Percentiles rank a stretch among this genome's conserved stretches.
Evolutionary conservation across 2,329 filamentous ascomycete genomes (phyloP).

Genomic region (Talaromyces amestolkiae): DNA sequence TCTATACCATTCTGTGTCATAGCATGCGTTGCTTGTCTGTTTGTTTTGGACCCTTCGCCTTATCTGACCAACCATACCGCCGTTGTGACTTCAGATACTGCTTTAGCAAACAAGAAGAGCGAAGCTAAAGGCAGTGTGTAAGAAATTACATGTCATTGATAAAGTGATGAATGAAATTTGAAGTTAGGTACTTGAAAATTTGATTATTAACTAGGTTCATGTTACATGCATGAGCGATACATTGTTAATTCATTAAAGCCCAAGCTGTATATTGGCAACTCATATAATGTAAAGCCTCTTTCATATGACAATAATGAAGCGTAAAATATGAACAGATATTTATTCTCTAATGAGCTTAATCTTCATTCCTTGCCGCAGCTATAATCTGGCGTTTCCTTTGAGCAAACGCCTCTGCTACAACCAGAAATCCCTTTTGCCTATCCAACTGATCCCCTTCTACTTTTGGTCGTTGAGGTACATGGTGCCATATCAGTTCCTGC

Average conservation of each 20-base stretch:
- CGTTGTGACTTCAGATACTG: not conserved
- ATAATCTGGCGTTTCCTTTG: not conserved
- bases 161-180: not conserved
- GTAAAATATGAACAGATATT: not conserved
- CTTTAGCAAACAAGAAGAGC: not conserved
- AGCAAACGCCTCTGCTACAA: not conserved
- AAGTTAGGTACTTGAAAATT: not conserved
- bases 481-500: slow-evolving; percentile 5
- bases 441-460: not conserved
- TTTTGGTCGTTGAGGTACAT: not conserved
- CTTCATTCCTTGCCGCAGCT: not conserved
- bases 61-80: not conserved
- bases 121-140: not conserved
- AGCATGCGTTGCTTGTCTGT: not conserved
- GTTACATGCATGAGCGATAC: not conserved
- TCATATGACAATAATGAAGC: not conserved
- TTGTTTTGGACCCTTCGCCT: not conserved
- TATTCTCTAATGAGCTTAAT: not conserved
- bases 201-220: not conserved
- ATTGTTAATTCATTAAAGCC: not conserved
- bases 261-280: too few relatives aligned
- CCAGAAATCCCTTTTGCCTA: not conserved
- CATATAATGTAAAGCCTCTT: not conserved
- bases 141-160: not conserved
- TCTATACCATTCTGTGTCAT: not conserved